Percentiles rank a stretch among this genome's conserved stretches.
Conservation (phyloP, 345 rosid genomes). For the Camelina sativa region DNA sequence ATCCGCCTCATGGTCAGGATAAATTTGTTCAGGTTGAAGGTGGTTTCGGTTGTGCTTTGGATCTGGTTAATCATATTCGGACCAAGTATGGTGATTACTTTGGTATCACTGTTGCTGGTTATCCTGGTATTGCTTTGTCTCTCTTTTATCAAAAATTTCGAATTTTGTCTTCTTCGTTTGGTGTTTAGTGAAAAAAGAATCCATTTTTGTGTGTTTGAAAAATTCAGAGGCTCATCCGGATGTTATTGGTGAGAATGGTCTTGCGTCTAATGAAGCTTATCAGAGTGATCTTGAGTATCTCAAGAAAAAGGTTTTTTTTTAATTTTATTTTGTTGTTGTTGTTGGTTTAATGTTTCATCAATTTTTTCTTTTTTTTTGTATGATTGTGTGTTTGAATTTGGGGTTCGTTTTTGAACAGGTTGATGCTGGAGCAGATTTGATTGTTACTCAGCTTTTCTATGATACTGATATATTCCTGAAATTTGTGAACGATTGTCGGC, state of each 20-base stretch:
- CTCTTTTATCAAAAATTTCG: too few species aligned
- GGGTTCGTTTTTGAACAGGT: slow-evolving; percentile 49
- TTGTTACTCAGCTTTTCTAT: slow-evolving; percentile 85
- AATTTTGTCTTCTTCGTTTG: not conserved
- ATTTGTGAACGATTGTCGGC: slow-evolving; percentile 89
- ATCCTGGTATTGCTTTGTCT: slow-evolving; percentile 63
- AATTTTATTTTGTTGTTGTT: not conserved
- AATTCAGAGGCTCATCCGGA: slow-evolving; percentile 92
- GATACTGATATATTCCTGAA: slow-evolving; percentile 92
- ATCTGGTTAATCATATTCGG: slow-evolving; percentile 81
- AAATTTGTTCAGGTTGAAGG: slow-evolving; percentile 93
- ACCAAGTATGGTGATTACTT: slow-evolving; percentile 83
- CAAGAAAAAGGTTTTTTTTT: slow-evolving; percentile 73
- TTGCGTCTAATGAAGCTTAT: slow-evolving; percentile 73
- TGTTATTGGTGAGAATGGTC: slow-evolving; percentile 68
- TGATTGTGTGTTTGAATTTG: slow-evolving; percentile 4
- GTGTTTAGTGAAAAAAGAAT: not conserved
- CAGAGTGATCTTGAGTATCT: slow-evolving; percentile 83
- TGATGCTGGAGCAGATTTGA: slow-evolving; percentile 97
- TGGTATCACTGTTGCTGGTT: slow-evolving; percentile 97
- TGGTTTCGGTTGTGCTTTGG: slow-evolving; percentile 94
- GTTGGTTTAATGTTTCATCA: too few species aligned
- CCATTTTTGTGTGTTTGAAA: not conserved
- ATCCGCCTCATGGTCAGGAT: slow-evolving; percentile 98
- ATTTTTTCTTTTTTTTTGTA: not conserved